phyloP scores from a whole-genome alignment of 1,284 basidiomycete species.

The Tetrapyrgos nigripes region DNA sequence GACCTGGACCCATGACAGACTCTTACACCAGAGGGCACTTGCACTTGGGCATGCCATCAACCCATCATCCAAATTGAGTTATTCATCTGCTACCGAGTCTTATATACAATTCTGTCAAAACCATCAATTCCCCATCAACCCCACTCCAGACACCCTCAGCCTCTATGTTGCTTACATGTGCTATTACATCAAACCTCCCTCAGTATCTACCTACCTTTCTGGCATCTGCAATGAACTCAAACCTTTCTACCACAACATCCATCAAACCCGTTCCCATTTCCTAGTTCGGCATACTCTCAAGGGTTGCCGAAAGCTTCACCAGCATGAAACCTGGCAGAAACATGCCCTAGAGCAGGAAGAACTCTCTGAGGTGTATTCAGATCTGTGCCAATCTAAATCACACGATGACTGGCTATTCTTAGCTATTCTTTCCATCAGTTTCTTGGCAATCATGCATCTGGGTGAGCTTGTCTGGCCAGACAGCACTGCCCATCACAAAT shows the following conservation, averaged over 20 bases:
- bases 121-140: constrained; percentile 37
- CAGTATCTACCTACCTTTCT: constrained; percentile 34
- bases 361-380: too few relatives aligned
- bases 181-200: constrained; percentile 25
- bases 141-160: constrained; percentile 33
- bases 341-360: too few relatives aligned
- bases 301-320: too few relatives aligned
- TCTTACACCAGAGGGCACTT: too few relatives aligned
- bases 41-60: constrained; percentile 25
- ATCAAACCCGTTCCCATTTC: not conserved
- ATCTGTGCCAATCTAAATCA: too few relatives aligned
- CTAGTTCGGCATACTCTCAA: constrained; percentile 28
- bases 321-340: too few relatives aligned
- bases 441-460: constrained; percentile 32
- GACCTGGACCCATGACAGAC: too few relatives aligned
- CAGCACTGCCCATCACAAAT: not conserved
- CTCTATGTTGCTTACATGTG: constrained; percentile 35
- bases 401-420: constrained; percentile 22
- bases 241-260: constrained; percentile 26
- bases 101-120: constrained; percentile 34
- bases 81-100: constrained; percentile 33
- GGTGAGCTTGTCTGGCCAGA: constrained; percentile 29
- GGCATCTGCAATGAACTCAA: constrained; percentile 33
- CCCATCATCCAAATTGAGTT: constrained; percentile 15
- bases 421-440: constrained; percentile 23